Percentiles rank a stretch among this genome's conserved stretches.
phyloP scores from a whole-genome alignment of 2,329 filamentous ascomycete genomes.

The Apiospora kogelbergensis region DNA sequence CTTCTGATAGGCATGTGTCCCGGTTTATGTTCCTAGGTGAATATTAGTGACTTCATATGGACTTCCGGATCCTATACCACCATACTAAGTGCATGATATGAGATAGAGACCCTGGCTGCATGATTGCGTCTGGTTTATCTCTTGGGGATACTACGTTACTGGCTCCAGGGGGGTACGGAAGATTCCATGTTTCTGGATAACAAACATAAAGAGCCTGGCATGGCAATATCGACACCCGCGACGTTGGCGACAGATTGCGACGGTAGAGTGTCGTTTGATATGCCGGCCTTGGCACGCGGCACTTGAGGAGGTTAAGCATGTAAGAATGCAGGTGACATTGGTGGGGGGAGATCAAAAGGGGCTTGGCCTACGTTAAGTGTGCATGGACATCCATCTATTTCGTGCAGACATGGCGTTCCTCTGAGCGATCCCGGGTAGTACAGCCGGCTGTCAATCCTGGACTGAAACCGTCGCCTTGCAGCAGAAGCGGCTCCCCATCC shows the following conservation, averaged over 20 bases:
- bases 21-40: background rate
- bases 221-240: background rate
- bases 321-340: background rate
- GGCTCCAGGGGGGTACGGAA: background rate
- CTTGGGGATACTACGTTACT: background rate
- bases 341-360: background rate
- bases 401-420: background rate
- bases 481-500: background rate
- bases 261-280: background rate
- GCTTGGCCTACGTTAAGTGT: background rate
- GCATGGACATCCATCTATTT: background rate
- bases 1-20: background rate
- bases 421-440: background rate
- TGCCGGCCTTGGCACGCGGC: slow-evolving; percentile 2
- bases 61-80: no score
- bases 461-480: background rate
- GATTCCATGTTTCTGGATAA: background rate
- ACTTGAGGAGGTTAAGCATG: background rate
- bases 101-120: background rate
- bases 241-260: background rate
- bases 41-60: no score
- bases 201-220: background rate
- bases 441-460: background rate
- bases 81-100: no score
- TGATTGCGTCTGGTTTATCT: background rate